These are phyloP conservation scores for Nakaseomyces nivariensis DNA, from an alignment of 1,139 yeast species.

Conservation along the genomic window DNA sequence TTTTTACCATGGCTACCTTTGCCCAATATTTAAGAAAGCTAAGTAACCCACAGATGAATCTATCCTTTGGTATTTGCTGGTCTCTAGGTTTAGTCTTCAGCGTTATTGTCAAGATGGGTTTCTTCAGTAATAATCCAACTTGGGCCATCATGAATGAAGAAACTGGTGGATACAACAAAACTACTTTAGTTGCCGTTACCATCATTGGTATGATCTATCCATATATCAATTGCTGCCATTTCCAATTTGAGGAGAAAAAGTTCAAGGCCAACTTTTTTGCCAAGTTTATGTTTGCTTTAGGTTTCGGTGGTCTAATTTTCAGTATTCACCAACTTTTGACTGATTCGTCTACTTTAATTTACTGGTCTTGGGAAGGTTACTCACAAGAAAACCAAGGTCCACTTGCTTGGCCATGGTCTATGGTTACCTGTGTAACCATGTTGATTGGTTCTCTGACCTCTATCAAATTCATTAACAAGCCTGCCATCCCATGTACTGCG, in stretches of 20 bases:
- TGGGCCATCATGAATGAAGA: slow-evolving; percentile 90
- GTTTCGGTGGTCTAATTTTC: slow-evolving; percentile 70
- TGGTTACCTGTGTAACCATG: slow-evolving; percentile 52
- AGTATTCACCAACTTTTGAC: slow-evolving; percentile 64
- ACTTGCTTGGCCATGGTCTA: slow-evolving; percentile 80
- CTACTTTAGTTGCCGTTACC: slow-evolving; percentile 63
- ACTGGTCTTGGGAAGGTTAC: slow-evolving; percentile 94
- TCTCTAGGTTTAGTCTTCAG: slow-evolving; percentile 65
- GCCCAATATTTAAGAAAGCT: slow-evolving; percentile 48
- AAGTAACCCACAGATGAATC: slow-evolving; percentile 27
- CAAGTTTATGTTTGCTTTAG: slow-evolving; percentile 36
- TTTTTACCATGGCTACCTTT: slow-evolving; percentile 52
- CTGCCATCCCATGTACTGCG: slow-evolving; percentile 25
- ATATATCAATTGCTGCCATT: slow-evolving; percentile 19
- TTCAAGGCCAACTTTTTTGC: slow-evolving; percentile 5
- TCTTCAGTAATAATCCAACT: slow-evolving; percentile 80
- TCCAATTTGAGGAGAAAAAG: slow-evolving; percentile 8
- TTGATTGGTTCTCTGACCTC: slow-evolving; percentile 43
- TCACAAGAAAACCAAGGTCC: slow-evolving; percentile 66
- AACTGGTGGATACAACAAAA: slow-evolving; percentile 77
- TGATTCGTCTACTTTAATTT: slow-evolving; percentile 74
- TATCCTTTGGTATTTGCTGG: slow-evolving; percentile 47
- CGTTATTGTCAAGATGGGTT: slow-evolving; percentile 63
- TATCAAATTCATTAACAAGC: slow-evolving; percentile 21
- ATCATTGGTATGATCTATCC: slow-evolving; percentile 49